These are phyloP conservation scores for Sabuloglossum arenarium DNA, from an alignment of 495 filamentous ascomycete species.

Conservation along the genomic window DNA sequence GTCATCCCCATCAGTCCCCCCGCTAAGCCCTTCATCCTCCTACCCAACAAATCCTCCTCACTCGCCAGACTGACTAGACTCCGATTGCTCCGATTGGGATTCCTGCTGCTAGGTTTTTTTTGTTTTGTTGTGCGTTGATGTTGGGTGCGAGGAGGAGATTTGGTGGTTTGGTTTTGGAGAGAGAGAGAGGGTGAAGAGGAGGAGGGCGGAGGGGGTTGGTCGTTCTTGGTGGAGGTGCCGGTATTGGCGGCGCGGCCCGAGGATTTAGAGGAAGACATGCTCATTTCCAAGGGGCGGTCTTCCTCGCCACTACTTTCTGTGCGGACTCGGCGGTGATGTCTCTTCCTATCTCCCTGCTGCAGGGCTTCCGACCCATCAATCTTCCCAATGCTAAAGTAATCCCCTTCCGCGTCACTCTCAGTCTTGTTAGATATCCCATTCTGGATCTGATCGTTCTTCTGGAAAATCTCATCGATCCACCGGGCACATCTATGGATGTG, in stretches of 20 bases:
- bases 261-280: slow-evolving; percentile 16
- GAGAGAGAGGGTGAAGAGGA: background rate
- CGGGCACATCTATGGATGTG: slow-evolving; percentile 49
- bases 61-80: slow-evolving; percentile 59
- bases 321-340: slow-evolving; percentile 18
- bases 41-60: slow-evolving; percentile 61
- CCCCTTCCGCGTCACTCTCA: background rate
- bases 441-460: slow-evolving; percentile 19
- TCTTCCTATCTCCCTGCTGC: slow-evolving; percentile 7
- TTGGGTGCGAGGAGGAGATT: background rate
- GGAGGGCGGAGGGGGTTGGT: background rate
- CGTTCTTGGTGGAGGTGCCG: background rate
- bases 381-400: slow-evolving; percentile 6
- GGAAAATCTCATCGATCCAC: slow-evolving; percentile 63
- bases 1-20: slow-evolving; percentile 54
- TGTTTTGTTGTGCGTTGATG: no score
- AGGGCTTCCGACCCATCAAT: slow-evolving; percentile 9
- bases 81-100: slow-evolving; percentile 21
- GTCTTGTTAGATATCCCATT: background rate
- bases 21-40: slow-evolving; percentile 70
- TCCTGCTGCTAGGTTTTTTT: slow-evolving; percentile 9
- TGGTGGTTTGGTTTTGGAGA: background rate
- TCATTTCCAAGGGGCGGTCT: slow-evolving; percentile 64
- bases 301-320: slow-evolving; percentile 60
- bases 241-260: background rate